phyloP scores from a whole-genome alignment of 2,329 filamentous ascomycete genomes.

The Ceratocystis lukuohia region DNA sequence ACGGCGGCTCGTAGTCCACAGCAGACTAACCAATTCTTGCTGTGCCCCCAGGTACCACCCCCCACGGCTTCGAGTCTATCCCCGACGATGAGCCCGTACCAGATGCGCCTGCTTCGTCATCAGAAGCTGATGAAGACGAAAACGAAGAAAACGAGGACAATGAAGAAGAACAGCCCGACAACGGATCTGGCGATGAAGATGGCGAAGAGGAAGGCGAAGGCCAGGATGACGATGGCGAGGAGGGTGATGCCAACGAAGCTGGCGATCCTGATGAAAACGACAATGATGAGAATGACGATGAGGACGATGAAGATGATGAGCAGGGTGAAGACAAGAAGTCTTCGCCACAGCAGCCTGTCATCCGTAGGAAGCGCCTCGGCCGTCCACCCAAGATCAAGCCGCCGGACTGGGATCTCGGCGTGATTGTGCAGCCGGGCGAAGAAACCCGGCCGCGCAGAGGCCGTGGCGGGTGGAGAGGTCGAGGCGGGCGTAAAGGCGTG shows the following conservation, averaged over 20 bases:
- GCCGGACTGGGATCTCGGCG: conserved; percentile 59
- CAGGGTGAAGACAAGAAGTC: conserved; percentile 27
- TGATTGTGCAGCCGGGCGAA: conserved; percentile 39
- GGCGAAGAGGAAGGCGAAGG: conserved; percentile 17
- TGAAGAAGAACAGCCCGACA: conserved; percentile 9
- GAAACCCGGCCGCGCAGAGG: conserved; percentile 48
- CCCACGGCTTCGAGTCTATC: conserved; percentile 28
- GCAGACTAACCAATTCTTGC: not conserved
- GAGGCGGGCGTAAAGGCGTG: conserved; percentile 53
- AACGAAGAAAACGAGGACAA: conserved; percentile 5
- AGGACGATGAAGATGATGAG: conserved; percentile 30
- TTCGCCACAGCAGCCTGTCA: conserved; percentile 41
- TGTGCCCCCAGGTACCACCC: conserved; percentile 30
- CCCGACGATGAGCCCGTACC: conserved; percentile 32
- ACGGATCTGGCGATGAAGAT: conserved; percentile 7
- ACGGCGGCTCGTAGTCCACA: no score
- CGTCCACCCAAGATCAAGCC: conserved; percentile 75
- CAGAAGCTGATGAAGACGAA: conserved; percentile 21
- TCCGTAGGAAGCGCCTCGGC: conserved; percentile 67
- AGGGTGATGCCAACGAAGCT: conserved; percentile 16
- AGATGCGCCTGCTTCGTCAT: conserved; percentile 25
- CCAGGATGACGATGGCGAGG: conserved; percentile 18
- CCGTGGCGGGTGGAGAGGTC: conserved; percentile 56
- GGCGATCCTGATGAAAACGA: conserved; percentile 37
- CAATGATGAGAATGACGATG: conserved; percentile 32